Evolutionary conservation across 345 rosid genomes (phyloP).

Genomic region (sweet orange (Citrus sinensis)): DNA sequence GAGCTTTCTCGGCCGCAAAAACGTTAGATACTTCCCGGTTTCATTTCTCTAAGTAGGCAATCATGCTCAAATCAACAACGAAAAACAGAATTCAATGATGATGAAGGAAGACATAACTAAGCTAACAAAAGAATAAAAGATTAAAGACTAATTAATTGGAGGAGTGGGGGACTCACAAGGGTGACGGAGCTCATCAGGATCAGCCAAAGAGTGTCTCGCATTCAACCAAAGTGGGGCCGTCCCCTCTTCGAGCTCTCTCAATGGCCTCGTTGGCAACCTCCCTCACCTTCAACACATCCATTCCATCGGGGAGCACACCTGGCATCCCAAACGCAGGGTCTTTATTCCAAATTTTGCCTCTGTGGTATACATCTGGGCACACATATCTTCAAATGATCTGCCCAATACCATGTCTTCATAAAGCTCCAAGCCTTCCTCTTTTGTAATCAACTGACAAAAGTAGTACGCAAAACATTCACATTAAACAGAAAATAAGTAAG

Average conservation of each 20-base stretch:
- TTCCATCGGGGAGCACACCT: constrained; percentile 59
- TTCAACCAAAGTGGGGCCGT: constrained; percentile 61
- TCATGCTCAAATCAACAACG: neutral
- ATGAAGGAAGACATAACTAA: neutral
- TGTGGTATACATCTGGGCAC: constrained; percentile 59
- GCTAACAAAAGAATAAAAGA: neutral
- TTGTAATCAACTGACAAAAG: constrained; percentile 40
- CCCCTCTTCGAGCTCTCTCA: constrained; percentile 57
- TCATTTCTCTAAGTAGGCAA: no score
- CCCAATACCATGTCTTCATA: constrained; percentile 60
- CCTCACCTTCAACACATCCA: constrained; percentile 62
- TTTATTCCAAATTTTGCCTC: constrained; percentile 60
- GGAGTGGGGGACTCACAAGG: constrained; percentile 31
- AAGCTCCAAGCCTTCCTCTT: constrained; percentile 48
- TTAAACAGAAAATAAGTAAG: no score
- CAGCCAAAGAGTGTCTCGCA: constrained; percentile 69
- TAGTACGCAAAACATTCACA: neutral
- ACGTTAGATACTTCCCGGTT: neutral
- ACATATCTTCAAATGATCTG: constrained; percentile 59
- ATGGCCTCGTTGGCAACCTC: constrained; percentile 55
- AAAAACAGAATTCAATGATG: no score
- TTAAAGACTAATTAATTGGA: neutral
- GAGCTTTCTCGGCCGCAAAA: constrained; percentile 51
- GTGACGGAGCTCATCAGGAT: constrained; percentile 69
- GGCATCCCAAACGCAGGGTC: constrained; percentile 63